Percentiles rank a stretch among this genome's conserved stretches.
phyloP scores from a whole-genome alignment of 768 basidiomycete genomes.

The Butyriboletus loyo region DNA sequence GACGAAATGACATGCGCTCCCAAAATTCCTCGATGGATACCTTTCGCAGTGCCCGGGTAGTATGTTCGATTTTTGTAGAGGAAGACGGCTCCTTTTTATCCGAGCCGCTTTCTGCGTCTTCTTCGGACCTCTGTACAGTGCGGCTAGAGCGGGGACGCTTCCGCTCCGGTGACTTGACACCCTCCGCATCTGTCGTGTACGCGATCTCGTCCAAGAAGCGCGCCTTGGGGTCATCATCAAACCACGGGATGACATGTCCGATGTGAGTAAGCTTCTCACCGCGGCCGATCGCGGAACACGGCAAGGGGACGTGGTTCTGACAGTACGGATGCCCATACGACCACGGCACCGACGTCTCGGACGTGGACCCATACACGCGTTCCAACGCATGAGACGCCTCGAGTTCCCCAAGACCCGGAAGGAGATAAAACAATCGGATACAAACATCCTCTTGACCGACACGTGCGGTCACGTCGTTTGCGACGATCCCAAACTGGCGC shows the following conservation, averaged over 20 bases:
- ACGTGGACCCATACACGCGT: conserved; percentile 28
- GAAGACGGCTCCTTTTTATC: conserved; percentile 26
- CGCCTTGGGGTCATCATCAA: conserved; percentile 96
- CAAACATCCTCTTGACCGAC: background rate
- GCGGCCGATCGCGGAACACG: conserved; percentile 43
- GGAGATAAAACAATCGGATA: conserved; percentile 51
- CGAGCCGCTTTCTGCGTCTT: conserved; percentile 27
- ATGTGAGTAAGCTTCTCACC: conserved; percentile 36
- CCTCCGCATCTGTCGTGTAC: conserved; percentile 59
- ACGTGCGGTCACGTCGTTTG: conserved; percentile 34
- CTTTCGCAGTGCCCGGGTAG: conserved; percentile 53
- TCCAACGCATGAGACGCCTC: conserved; percentile 65
- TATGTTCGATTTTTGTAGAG: conserved; percentile 32
- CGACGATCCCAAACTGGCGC: conserved; percentile 60
- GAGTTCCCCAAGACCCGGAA: conserved; percentile 65
- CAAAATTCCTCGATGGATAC: conserved; percentile 84
- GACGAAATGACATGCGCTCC: conserved; percentile 95
- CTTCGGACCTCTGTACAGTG: conserved; percentile 6
- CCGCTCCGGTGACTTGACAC: conserved; percentile 55
- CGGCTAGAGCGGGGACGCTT: conserved; percentile 49
- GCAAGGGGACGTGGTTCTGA: conserved; percentile 38
- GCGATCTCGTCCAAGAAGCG: conserved; percentile 92
- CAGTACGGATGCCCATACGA: conserved; percentile 78
- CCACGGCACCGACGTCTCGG: conserved; percentile 44
- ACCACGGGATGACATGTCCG: conserved; percentile 79